Base-by-base conservation (phyloP, 2,329 filamentous ascomycete species). In the Aciculosporium take region DNA sequence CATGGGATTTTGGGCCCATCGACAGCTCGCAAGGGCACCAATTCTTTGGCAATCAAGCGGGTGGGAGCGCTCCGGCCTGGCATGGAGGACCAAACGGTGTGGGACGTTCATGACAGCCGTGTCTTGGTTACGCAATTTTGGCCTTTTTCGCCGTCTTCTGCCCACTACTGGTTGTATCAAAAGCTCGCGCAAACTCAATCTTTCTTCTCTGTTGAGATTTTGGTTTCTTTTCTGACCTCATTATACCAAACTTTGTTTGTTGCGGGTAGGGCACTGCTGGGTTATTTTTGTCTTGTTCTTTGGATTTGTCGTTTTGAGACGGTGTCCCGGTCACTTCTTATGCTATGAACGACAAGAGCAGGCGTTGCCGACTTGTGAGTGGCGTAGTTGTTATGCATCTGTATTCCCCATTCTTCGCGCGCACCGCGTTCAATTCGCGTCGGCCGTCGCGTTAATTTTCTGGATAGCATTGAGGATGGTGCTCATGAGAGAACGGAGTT, bases 1-100 rank as follows among this genome's bases (percentile, higher is more conserved):
- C 40, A 7, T 51, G 49, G 49, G 17, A 10, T 20, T 51, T 50
- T 20, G 50, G 50, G 1, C 25, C 29, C 6, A 44, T 50, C 8
- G 48, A 49, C 25, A 41, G 37, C 15, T 34, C 46, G 5, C 46
- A 44, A n/a, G 46, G 43, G 5, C 41, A 48, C 7, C 42, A 48
- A 13, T 51, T 47, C 32, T 48, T 37, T 28, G 42, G 37, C 4
- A 41, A 27, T 8, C 36, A 35, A 4, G 27, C 42, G n/a, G 23
- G 31, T 5, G 46, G 31, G 4, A 40, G 35, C n/a, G 34, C 45
- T 20, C 33, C 43, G 34, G 40, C 4, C 18, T 40, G 39, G 39
- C 39, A 40, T 34, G 24, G 30, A 21, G 30, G 24, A 21, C 2
- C 30, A 44, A 48, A 45, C 15, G 42, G 47, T 30, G 32, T 35